Evolutionary conservation across 1,284 basidiomycete genomes (phyloP).

Genomic region (Chondrostereum purpureum): DNA sequence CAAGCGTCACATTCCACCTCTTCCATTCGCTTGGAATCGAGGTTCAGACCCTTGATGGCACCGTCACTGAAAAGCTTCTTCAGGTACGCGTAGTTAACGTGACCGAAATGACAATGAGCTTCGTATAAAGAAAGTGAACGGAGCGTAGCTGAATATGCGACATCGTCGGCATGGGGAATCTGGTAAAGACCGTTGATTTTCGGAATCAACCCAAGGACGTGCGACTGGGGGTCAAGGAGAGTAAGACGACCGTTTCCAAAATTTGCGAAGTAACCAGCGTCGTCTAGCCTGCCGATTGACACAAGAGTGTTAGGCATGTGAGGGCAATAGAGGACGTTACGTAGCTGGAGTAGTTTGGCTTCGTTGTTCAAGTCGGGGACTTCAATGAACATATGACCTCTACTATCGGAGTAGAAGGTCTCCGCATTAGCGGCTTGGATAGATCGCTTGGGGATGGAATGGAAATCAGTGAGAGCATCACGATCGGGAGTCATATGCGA

Average conservation of each 20-base stretch:
- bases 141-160: conserved; percentile 8
- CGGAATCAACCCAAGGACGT: neutral
- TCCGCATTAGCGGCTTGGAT: conserved; percentile 12
- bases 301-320: conserved; percentile 5
- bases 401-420: conserved; percentile 12
- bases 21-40: neutral
- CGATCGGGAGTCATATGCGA: conserved; percentile 8
- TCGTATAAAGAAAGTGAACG: conserved; percentile 4
- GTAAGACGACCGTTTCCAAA: neutral
- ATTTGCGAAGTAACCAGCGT: neutral
- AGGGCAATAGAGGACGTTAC: conserved; percentile 11
- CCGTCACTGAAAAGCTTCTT: conserved; percentile 10
- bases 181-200: conserved; percentile 6
- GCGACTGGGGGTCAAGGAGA: neutral
- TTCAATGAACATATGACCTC: conserved; percentile 16
- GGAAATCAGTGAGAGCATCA: conserved; percentile 4
- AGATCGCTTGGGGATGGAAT: conserved; percentile 3
- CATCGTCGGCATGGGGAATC: conserved; percentile 18
- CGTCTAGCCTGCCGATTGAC: neutral
- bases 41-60: conserved; percentile 12
- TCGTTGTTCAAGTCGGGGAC: conserved; percentile 9
- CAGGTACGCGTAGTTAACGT: conserved; percentile 11
- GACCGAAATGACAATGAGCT: conserved; percentile 15
- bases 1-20: conserved; percentile 21
- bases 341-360: too few species aligned